Evolutionary conservation across 495 filamentous ascomycete species (phyloP).

Genomic region (Collariella sp.): DNA sequence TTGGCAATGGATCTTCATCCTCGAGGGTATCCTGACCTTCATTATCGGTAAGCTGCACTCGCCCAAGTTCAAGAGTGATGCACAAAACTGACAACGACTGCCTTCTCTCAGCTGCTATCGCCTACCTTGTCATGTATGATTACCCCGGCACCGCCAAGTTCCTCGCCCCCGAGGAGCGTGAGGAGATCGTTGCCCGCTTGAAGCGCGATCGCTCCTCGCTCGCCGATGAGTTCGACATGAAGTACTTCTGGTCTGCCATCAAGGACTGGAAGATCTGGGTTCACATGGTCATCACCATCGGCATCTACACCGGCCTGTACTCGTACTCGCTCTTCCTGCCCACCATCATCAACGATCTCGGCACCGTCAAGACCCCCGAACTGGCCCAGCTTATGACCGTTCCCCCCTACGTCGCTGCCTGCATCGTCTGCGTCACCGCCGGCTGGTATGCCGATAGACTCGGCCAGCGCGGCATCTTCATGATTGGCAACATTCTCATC

Average conservation of each 20-base stretch:
- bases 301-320: slow-evolving; percentile 51
- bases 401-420: slow-evolving; percentile 48
- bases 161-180: slow-evolving; percentile 54
- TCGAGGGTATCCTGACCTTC: slow-evolving; percentile 62
- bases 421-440: slow-evolving; percentile 42
- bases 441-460: slow-evolving; percentile 47
- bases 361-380: slow-evolving; percentile 40
- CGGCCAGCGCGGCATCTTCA: slow-evolving; percentile 46
- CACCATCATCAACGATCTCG: slow-evolving; percentile 53
- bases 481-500: slow-evolving; percentile 44
- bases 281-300: slow-evolving; percentile 43
- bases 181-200: slow-evolving; percentile 58
- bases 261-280: slow-evolving; percentile 76
- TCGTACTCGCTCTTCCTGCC: slow-evolving; percentile 61
- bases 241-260: slow-evolving; percentile 61
- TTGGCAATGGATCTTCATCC: slow-evolving; percentile 71
- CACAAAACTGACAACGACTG: background rate
- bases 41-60: slow-evolving; percentile 33
- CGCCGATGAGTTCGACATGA: slow-evolving; percentile 68
- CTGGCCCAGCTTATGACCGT: slow-evolving; percentile 54
- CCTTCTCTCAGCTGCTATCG: slow-evolving; percentile 41
- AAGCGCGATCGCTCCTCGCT: slow-evolving; percentile 61
- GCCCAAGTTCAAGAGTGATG: too few species aligned
- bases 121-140: slow-evolving; percentile 67
- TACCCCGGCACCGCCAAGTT: slow-evolving; percentile 74